Conservation (phyloP, 2,329 filamentous ascomycete genomes). For the Pleurostoma richardsiae region DNA sequence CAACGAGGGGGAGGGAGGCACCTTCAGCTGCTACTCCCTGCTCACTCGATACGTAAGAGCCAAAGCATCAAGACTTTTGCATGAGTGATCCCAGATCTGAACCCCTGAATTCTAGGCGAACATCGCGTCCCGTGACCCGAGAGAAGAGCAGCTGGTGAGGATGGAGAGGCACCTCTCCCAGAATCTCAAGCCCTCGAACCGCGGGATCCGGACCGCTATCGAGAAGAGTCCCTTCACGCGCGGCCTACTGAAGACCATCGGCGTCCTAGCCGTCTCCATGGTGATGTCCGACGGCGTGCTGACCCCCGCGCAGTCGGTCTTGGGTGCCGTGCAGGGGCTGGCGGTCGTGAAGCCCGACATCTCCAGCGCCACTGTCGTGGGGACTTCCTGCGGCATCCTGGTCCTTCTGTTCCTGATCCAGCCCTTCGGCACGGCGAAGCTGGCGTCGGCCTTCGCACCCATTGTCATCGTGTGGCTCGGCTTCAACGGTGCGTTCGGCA, state of each 20-base stretch:
- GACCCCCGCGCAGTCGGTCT: conserved; percentile 62
- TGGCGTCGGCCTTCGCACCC: conserved; percentile 56
- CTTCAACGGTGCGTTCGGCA: conserved; percentile 56
- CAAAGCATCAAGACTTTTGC: too few species aligned
- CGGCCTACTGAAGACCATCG: conserved; percentile 51
- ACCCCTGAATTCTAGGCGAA: conserved; percentile 29
- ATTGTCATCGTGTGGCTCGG: conserved; percentile 61
- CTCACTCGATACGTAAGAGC: conserved; percentile 45
- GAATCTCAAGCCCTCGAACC: conserved; percentile 47
- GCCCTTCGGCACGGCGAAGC: conserved; percentile 55
- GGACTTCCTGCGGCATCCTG: conserved; percentile 58
- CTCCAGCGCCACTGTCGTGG: conserved; percentile 51
- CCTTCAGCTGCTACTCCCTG: conserved; percentile 61
- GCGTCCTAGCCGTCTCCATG: conserved; percentile 60
- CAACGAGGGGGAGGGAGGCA: conserved; percentile 65
- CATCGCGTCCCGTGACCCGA: conserved; percentile 57
- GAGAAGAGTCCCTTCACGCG: conserved; percentile 50
- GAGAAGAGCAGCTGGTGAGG: conserved; percentile 46
- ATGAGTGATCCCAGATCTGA: too few species aligned
- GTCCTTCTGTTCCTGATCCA: conserved; percentile 58
- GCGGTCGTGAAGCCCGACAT: conserved; percentile 53
- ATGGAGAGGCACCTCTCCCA: conserved; percentile 53
- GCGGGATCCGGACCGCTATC: conserved; percentile 46
- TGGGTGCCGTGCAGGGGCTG: conserved; percentile 61
- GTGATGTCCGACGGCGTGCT: conserved; percentile 60